Evolutionary conservation across 1,139 yeast genomes (phyloP), one percentile per base, ranked within the genome.

Genomic region (Taiozyma sp.): DNA sequence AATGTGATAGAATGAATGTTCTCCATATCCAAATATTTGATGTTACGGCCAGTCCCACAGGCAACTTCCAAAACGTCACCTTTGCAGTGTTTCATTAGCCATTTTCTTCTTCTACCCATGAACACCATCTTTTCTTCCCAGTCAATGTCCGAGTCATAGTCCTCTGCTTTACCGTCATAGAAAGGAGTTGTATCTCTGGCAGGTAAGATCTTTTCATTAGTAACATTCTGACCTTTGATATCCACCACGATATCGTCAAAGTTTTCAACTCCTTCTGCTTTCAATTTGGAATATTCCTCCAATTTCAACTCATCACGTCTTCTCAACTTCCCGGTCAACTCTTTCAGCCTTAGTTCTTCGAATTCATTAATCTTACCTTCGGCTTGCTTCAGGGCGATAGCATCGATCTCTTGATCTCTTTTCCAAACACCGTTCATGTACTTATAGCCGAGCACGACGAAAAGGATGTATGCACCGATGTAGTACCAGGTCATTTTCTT

Each of bases 31-130:
- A 91, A 71, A 65, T 86, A 91, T 46, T 87, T 83, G 54, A 92
- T 78, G 65, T 93, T 93, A 67, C 99, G 79, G 5, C 99, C 99
- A 0, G 99, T 93, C 51, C 99, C 99, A 65, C 96, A 89, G 0
- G 97, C 87, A 19, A 92, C 93, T 69, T 95, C 99, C 54, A 93
- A 72, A 1, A 91, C 97, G 65, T 91, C 97, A 30, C 98, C 98
- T 54, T 74, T 70, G 48, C 87, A 79, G 55, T 89, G 87, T 47
- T 76, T 79, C 90, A 88, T 87, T 47, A 90, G 71, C 88, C 96
- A 87, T 60, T 83, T 82, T 62, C 99, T 80, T 70, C 91, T 82
- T 58, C 80, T 77, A 44, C 96, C 96, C 79, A 93, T 81, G 46
- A 88, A 78, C 55, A 95, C 83, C 48, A 89, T 80, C 50, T 84